A percentile compares a stretch with the other conserved stretches of the same genome.
These are phyloP conservation scores for Maudiozyma pseudohumilis DNA, from an alignment of 805 yeast genomes.

Conservation along the genomic window DNA sequence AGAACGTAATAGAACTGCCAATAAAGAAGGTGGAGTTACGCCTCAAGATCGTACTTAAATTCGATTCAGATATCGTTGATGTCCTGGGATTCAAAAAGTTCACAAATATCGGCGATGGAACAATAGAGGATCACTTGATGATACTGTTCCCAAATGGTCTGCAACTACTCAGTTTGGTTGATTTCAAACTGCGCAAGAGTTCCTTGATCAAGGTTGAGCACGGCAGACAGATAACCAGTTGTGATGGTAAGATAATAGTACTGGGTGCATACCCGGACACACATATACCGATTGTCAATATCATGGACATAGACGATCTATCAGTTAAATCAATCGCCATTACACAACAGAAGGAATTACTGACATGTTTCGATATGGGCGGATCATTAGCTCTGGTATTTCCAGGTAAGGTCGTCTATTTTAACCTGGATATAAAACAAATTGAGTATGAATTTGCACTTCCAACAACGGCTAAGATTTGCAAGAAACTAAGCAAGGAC, in stretches of 20 bases:
- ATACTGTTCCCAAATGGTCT: slow-evolving; percentile 25
- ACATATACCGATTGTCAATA: not conserved
- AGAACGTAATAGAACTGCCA: slow-evolving; percentile 24
- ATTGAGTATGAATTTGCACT: slow-evolving; percentile 9
- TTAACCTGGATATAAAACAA: slow-evolving; percentile 11
- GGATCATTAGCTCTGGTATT: slow-evolving; percentile 13
- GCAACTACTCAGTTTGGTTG: slow-evolving; percentile 19
- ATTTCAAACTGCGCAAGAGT: slow-evolving; percentile 21
- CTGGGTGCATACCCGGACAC: slow-evolving; percentile 8
- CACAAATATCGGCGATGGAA: slow-evolving; percentile 10
- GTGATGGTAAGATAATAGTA: slow-evolving; percentile 15
- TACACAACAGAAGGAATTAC: slow-evolving; percentile 5
- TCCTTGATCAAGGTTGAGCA: slow-evolving; percentile 15
- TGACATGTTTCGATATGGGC: slow-evolving; percentile 8
- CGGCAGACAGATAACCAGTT: slow-evolving; percentile 14
- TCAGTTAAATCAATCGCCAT: slow-evolving; percentile 7
- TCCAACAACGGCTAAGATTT: slow-evolving; percentile 13
- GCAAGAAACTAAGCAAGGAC: slow-evolving; percentile 14
- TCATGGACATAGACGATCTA: slow-evolving; percentile 14
- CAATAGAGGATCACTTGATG: slow-evolving; percentile 17
- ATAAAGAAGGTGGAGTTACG: slow-evolving; percentile 24
- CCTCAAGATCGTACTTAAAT: slow-evolving; percentile 25
- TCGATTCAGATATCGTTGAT: slow-evolving; percentile 25
- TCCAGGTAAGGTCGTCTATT: slow-evolving; percentile 12
- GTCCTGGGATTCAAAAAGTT: slow-evolving; percentile 19